Percentiles rank a stretch among this genome's conserved stretches.
phyloP scores from a whole-genome alignment of 176 grass and related monocot genomes.

The Tuctoria greenei region DNA sequence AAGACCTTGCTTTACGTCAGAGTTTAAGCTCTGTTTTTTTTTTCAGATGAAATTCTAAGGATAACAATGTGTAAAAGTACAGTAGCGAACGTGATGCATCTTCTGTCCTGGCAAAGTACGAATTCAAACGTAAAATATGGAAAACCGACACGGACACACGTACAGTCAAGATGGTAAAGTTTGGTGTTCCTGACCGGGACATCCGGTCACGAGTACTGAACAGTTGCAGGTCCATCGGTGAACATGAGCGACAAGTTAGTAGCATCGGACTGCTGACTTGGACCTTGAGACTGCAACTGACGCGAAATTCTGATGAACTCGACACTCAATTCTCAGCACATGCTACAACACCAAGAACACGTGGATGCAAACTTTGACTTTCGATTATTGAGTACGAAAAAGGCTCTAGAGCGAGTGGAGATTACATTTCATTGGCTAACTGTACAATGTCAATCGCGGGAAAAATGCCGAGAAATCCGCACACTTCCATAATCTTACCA shows the following conservation, averaged over 20 bases:
- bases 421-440: constrained; percentile 38
- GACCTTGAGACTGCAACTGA: neutral
- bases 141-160: neutral
- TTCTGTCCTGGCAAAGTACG: neutral
- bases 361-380: neutral
- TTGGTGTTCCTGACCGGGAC: neutral
- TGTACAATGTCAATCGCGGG: constrained; percentile 37
- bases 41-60: neutral
- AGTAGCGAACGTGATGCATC: neutral
- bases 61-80: no score
- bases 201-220: neutral
- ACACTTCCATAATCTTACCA: constrained; percentile 8
- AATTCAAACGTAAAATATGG: neutral
- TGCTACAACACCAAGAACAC: constrained; percentile 5
- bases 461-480: constrained; percentile 25
- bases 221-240: neutral
- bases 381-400: neutral
- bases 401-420: constrained; percentile 6
- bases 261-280: neutral
- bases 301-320: neutral
- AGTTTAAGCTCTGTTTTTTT: neutral
- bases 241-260: neutral
- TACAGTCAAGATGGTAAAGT: neutral
- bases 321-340: neutral
- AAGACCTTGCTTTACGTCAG: neutral